Percentiles rank a stretch among this genome's conserved stretches.
Conservation (phyloP, 257 asterid species). For the Ligustrum vulgare region DNA sequence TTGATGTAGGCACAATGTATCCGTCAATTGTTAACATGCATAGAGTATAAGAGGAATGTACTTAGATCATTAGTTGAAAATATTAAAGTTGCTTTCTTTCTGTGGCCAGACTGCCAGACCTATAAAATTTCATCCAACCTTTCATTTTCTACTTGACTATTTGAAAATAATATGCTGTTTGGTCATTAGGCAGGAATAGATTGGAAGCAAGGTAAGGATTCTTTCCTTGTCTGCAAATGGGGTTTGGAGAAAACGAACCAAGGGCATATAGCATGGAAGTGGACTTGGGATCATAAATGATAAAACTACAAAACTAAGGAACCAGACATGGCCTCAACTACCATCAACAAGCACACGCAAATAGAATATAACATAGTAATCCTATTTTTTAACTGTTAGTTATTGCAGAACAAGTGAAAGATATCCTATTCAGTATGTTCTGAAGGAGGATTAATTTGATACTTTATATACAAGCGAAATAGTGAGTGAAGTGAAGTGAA, state of each 20-base stretch:
- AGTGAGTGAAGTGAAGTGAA: not conserved
- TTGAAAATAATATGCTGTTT: not conserved
- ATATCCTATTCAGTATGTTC: constrained; percentile 2
- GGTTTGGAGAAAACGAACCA: constrained; percentile 8
- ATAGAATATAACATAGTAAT: constrained; percentile 3
- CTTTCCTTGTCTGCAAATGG: not conserved
- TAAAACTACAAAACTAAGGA: not conserved
- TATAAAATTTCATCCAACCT: not conserved
- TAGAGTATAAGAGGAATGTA: constrained; percentile 12
- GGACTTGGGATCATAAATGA: constrained; percentile 4
- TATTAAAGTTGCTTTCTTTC: not conserved
- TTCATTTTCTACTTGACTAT: not conserved
- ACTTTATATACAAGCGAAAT: not conserved
- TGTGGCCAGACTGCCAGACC: constrained; percentile 3
- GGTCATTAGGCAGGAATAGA: not conserved
- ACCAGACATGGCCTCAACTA: constrained; percentile 12
- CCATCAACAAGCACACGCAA: not conserved
- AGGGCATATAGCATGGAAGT: constrained; percentile 12
- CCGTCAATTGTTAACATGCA: constrained; percentile 11
- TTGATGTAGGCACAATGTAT: not conserved
- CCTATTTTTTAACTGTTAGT: not conserved
- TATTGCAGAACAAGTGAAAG: not conserved
- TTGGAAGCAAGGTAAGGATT: not conserved
- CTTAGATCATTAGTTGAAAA: not conserved
- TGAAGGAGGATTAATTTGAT: not conserved